phyloP scores from a whole-genome alignment of 1,284 basidiomycete genomes.

The Austropuccinia psidii region DNA sequence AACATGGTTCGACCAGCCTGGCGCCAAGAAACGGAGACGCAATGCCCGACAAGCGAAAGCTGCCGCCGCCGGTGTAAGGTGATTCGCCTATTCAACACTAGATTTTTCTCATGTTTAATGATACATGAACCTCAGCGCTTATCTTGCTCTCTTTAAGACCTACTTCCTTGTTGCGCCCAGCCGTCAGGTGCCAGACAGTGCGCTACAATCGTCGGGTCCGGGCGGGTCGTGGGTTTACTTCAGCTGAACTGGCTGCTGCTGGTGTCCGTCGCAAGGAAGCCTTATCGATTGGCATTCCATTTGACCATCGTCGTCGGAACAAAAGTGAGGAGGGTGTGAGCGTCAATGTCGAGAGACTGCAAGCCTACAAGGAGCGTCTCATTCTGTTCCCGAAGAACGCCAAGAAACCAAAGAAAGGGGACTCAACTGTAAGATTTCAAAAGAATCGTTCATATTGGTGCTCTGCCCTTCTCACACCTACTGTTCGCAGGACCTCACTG shows the following conservation, averaged over 20 bases:
- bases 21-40: conserved; percentile 92
- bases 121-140: background rate
- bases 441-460: background rate
- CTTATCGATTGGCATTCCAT: conserved; percentile 81
- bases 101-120: background rate
- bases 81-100: background rate
- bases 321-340: conserved; percentile 94
- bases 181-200: conserved; percentile 91
- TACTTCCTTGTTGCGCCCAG: conserved; percentile 83
- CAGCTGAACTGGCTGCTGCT: conserved; percentile 91
- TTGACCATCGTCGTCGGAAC: conserved; percentile 96
- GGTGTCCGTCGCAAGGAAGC: conserved; percentile 93
- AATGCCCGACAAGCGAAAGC: conserved; percentile 88
- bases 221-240: conserved; percentile 93
- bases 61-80: conserved; percentile 72
- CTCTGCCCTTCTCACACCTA: conserved; percentile 21
- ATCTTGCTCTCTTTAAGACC: conserved; percentile 53
- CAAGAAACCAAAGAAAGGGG: conserved; percentile 90
- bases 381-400: conserved; percentile 92
- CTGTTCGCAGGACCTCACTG: conserved; percentile 65
- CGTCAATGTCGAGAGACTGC: conserved; percentile 88
- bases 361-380: conserved; percentile 74
- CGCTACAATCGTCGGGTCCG: conserved; percentile 99
- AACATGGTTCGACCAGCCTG: conserved; percentile 99
- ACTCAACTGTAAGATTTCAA: conserved; percentile 65